phyloP scores from a whole-genome alignment of 148 eudicot species.

The Rhododendron mucronatum region DNA sequence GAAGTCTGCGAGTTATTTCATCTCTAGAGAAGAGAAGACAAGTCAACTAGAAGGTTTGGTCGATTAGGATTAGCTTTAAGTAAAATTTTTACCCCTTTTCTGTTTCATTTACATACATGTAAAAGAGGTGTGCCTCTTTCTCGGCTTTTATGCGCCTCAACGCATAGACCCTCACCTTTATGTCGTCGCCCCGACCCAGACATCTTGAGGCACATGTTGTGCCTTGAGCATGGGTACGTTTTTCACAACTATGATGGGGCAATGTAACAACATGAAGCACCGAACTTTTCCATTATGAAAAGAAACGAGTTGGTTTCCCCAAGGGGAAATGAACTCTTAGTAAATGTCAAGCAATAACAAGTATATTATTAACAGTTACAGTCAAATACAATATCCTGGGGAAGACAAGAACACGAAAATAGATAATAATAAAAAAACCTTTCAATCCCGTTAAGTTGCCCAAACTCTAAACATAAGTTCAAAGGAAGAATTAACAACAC shows the following conservation, averaged over 20 bases:
- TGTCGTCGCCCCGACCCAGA: neutral
- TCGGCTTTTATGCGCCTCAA: neutral
- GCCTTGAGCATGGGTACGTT: neutral
- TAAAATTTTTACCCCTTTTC: neutral
- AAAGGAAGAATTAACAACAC: constrained; percentile 60
- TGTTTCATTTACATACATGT: neutral
- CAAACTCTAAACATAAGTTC: constrained; percentile 90
- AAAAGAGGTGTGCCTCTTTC: neutral
- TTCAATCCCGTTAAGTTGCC: constrained; percentile 84
- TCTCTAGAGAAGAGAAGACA: no score
- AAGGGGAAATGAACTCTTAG: neutral
- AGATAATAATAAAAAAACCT: constrained; percentile 44
- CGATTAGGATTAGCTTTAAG: neutral
- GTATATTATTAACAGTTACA: neutral
- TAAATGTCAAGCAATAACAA: neutral
- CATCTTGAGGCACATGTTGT: neutral
- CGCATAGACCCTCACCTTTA: neutral
- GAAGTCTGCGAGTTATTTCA: no score
- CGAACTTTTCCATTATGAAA: neutral
- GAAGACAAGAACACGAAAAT: neutral
- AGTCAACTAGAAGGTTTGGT: neutral
- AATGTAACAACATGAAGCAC: neutral
- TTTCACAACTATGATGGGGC: neutral
- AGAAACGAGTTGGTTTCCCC: neutral
- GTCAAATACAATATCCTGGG: neutral